phyloP scores from a whole-genome alignment of 345 rosid species.

The Citrus cavaleriei region DNA sequence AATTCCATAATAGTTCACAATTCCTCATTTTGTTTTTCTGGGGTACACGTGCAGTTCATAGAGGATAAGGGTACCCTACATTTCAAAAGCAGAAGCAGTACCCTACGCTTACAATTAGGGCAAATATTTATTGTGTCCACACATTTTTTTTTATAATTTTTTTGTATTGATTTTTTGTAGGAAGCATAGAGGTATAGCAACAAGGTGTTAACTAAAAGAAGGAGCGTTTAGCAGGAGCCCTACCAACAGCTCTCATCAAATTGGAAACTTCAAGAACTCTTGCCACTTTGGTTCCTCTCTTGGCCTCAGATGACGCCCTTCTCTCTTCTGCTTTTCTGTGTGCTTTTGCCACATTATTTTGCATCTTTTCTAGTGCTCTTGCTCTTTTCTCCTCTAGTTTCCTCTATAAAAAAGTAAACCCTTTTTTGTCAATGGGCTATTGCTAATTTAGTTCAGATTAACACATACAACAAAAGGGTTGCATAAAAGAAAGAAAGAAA shows the following conservation, averaged over 20 bases:
- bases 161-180: no score
- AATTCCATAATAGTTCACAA: not conserved
- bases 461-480: not conserved
- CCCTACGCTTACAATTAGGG: not conserved
- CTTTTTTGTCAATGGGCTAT: not conserved
- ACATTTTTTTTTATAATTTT: not conserved
- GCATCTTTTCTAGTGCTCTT: constrained; percentile 83
- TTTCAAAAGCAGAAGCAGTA: constrained; percentile 13
- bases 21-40: not conserved
- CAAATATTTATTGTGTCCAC: constrained; percentile 9
- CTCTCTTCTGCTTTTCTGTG: constrained; percentile 88
- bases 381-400: constrained; percentile 91
- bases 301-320: constrained; percentile 82
- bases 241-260: constrained; percentile 90
- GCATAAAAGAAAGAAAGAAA: not conserved
- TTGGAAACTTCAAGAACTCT: constrained; percentile 70
- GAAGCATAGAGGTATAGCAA: no score
- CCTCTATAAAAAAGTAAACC: constrained; percentile 45
- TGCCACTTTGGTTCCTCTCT: constrained; percentile 75
- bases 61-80: constrained; percentile 11
- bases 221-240: constrained; percentile 81
- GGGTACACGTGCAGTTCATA: not conserved
- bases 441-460: not conserved
- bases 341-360: constrained; percentile 79
- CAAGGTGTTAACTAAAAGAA: constrained; percentile 40